Percentiles rank a stretch among this genome's conserved stretches.
phyloP scores from a whole-genome alignment of 1,139 yeast species.

The Casaregolazyma suthepensis region DNA sequence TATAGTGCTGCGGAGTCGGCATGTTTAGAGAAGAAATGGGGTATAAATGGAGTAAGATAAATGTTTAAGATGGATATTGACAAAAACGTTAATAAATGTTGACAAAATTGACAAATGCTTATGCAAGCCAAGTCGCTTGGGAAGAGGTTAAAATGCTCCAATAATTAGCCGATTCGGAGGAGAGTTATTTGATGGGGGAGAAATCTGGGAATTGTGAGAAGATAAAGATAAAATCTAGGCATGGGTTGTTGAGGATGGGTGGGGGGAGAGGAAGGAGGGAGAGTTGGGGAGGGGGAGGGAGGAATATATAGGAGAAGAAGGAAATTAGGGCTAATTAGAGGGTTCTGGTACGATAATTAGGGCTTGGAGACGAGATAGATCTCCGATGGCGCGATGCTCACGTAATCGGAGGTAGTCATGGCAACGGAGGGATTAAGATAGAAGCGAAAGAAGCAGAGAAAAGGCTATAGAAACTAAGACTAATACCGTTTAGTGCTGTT shows the following conservation, averaged over 20 bases:
- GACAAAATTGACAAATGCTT: neutral
- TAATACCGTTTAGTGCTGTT: too few species aligned
- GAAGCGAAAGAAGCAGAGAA: too few species aligned
- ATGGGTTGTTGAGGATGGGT: neutral
- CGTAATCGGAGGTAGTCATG: too few species aligned
- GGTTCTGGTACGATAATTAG: too few species aligned
- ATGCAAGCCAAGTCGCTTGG: neutral
- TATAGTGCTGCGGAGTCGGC: slow-evolving; percentile 8
- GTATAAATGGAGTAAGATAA: too few species aligned
- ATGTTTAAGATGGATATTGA: too few species aligned
- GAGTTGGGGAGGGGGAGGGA: neutral
- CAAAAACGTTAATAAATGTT: too few species aligned
- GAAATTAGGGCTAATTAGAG: neutral
- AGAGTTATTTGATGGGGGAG: neutral
- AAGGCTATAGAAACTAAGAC: too few species aligned
- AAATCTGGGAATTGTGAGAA: neutral
- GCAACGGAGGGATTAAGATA: too few species aligned
- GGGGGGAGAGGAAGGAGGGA: neutral
- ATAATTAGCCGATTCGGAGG: neutral
- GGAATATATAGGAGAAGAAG: neutral
- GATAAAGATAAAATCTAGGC: neutral
- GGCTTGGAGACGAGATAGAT: too few species aligned
- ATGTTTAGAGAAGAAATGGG: too few species aligned
- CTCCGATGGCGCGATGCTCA: too few species aligned
- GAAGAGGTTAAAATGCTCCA: neutral